Evolutionary conservation across 345 rosid species (phyloP).

Genomic region (Corymbia maculata): DNA sequence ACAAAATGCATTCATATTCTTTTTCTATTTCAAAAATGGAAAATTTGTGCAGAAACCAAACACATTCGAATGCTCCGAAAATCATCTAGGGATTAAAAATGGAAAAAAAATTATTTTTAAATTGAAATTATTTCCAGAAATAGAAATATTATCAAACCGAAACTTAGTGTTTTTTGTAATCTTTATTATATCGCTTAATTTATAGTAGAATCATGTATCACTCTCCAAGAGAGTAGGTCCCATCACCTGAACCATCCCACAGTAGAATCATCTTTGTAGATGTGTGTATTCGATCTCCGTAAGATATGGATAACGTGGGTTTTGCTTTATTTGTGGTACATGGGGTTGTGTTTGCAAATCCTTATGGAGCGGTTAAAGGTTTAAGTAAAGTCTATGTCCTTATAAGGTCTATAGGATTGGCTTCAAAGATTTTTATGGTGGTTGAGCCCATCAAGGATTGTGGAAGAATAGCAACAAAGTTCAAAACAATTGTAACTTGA

Average conservation of each 20-base stretch:
- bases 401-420: background rate
- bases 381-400: background rate
- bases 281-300: background rate
- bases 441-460: background rate
- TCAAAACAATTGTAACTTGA: background rate
- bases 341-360: background rate
- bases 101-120: too few species aligned
- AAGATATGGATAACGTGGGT: background rate
- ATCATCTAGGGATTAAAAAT: too few species aligned
- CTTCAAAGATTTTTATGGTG: background rate
- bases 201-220: background rate
- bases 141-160: too few species aligned
- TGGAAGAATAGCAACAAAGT: background rate
- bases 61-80: too few species aligned
- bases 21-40: too few species aligned
- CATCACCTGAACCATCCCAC: rapidly evolving
- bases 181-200: rapidly evolving
- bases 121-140: too few species aligned
- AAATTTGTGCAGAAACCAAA: too few species aligned
- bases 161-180: background rate
- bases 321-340: background rate
- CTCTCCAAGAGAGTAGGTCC: rapidly evolving
- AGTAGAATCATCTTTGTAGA: background rate
- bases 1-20: too few species aligned
- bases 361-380: background rate